Percentiles rank a stretch among this genome's conserved stretches.
These are phyloP conservation scores for Monascus ruber DNA, from an alignment of 2,329 filamentous ascomycete genomes.

Conservation along the genomic window DNA sequence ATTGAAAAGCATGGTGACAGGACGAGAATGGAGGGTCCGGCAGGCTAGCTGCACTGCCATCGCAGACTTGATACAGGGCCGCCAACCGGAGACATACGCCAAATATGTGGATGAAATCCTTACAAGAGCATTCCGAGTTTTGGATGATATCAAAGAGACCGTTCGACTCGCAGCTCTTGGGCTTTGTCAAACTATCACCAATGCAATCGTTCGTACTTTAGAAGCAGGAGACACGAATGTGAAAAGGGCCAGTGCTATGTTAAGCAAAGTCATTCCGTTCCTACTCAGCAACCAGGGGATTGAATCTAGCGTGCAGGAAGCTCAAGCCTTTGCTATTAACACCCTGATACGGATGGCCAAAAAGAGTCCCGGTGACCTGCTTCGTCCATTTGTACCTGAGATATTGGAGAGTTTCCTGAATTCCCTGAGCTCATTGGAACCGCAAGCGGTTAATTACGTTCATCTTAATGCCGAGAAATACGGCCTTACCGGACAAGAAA, in stretches of 20 bases:
- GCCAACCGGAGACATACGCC: constrained; percentile 65
- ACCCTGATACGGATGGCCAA: constrained; percentile 85
- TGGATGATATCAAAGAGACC: constrained; percentile 91
- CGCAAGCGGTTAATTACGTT: constrained; percentile 79
- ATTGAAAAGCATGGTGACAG: constrained; percentile 64
- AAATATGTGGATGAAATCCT: constrained; percentile 77
- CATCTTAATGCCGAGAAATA: constrained; percentile 78
- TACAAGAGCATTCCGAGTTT: constrained; percentile 73
- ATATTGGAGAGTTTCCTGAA: constrained; percentile 73
- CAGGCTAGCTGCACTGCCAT: constrained; percentile 88
- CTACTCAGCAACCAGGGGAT: constrained; percentile 78
- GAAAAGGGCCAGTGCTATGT: constrained; percentile 63
- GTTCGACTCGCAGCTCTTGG: constrained; percentile 71
- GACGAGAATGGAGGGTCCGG: constrained; percentile 84
- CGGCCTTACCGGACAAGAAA: constrained; percentile 75
- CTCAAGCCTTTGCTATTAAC: constrained; percentile 68
- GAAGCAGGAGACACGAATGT: constrained; percentile 58
- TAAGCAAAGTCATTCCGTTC: constrained; percentile 81
- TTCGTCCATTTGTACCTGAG: constrained; percentile 69
- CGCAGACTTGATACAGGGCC: constrained; percentile 73
- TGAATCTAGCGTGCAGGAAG: constrained; percentile 78
- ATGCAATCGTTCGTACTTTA: constrained; percentile 71
- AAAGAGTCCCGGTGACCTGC: constrained; percentile 61
- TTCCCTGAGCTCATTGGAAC: constrained; percentile 77
- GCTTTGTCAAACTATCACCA: constrained; percentile 73